phyloP scores from a whole-genome alignment of 78 protist genomes.

The Monocercomonoides exilis region DNA sequence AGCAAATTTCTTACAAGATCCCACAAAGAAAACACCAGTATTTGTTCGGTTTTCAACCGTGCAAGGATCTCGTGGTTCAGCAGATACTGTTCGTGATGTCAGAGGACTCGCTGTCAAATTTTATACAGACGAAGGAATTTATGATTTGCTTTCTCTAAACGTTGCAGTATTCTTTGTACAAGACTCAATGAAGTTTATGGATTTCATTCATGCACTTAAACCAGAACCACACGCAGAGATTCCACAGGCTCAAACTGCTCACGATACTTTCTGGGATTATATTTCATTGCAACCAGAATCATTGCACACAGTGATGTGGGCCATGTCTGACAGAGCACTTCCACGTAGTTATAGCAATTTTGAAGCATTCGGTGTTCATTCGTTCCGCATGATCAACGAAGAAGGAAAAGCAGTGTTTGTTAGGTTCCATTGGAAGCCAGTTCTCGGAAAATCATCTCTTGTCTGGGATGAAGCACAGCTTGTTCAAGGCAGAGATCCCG shows the following conservation, averaged over 20 bases:
- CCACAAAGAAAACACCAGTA: background rate
- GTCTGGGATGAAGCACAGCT: constrained; percentile 54
- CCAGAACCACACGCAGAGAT: constrained; percentile 57
- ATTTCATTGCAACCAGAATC: constrained; percentile 59
- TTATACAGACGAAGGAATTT: constrained; percentile 74
- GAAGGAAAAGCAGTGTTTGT: constrained; percentile 40
- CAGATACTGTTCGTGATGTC: constrained; percentile 67
- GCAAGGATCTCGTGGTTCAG: constrained; percentile 56
- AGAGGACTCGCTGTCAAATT: constrained; percentile 74
- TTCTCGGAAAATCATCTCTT: constrained; percentile 44
- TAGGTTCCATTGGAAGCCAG: constrained; percentile 54
- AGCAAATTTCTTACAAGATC: background rate
- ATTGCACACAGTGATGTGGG: constrained; percentile 49
- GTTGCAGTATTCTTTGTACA: constrained; percentile 66
- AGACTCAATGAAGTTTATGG: constrained; percentile 53
- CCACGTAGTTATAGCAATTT: constrained; percentile 56
- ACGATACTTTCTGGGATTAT: constrained; percentile 61
- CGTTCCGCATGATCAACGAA: constrained; percentile 50
- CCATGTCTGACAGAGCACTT: constrained; percentile 57
- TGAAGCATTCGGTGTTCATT: constrained; percentile 63
- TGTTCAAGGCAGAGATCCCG: constrained; percentile 49
- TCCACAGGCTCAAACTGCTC: constrained; percentile 28
- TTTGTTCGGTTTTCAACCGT: constrained; percentile 73
- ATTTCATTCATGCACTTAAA: constrained; percentile 69
- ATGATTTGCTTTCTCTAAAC: constrained; percentile 65